Evolutionary conservation across 345 rosid species (phyloP), one percentile per base, ranked within the genome.

Genomic region (Triadica sebifera): DNA sequence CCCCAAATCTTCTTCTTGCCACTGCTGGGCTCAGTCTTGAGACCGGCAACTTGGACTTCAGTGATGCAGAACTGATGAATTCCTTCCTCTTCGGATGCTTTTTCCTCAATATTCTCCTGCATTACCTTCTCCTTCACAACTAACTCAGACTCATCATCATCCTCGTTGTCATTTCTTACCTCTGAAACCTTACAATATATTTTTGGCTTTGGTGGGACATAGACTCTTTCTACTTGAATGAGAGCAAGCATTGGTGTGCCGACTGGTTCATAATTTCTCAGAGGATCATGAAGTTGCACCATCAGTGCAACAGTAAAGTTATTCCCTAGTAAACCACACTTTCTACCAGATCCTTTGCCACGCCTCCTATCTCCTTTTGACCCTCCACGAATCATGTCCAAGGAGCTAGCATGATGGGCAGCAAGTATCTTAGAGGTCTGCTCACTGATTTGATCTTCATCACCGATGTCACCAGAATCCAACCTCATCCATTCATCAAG

Each of bases 191-290:
- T 84, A 66, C 87, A 73, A 79, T 85, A 92, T 74, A 94, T 87
- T 77, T 73, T 90, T 17, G 93, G 96, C 86, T 94, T 94, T 38
- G 96, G 94, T 53, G 97, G 94, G 69, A 92, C 82, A 49, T 89
- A 94, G 56, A 94, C 90, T 82, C 98, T 87, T 87, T 94, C 97
- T 10, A 94, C 98, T 80, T 94, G 98, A 83, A 90, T 85, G 57
- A 94, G 96, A 55, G 98, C 86, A 78, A 94, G 97, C 97, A 94
- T 94, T 20, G 98, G 97, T 20, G 93, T 85, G 69, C 98, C 98
- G 24, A 94, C 98, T 7, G 94, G 89, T 70, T 94, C 97, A 71
- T 92, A 88, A 82, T 92, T 85, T 68, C 98, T 86, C 25, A 89
- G 25, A 39, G 97, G 96, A 86, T 94, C 97, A 25, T 79, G 89